Conservation (phyloP, 345 rosid species). For the Murraya paniculata region DNA sequence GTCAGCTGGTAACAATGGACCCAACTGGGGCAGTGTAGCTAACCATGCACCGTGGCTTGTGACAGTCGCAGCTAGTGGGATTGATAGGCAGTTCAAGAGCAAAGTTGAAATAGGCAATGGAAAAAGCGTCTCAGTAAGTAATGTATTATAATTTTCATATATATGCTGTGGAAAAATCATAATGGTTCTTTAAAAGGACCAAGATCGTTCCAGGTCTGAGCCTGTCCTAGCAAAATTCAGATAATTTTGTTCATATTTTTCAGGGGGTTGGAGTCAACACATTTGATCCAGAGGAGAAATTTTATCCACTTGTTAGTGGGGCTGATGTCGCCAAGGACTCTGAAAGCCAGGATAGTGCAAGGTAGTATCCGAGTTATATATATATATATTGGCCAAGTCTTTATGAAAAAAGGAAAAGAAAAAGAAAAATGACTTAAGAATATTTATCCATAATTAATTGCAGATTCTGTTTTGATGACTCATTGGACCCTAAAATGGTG, state of each 20-base stretch:
- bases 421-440: not conserved
- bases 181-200: too few species aligned
- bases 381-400: too few species aligned
- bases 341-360: constrained; percentile 35
- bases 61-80: constrained; percentile 87
- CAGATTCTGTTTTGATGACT: constrained; percentile 57
- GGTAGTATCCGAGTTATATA: constrained; percentile 23
- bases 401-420: not conserved
- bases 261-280: constrained; percentile 71
- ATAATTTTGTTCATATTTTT: too few species aligned
- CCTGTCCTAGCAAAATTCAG: too few species aligned
- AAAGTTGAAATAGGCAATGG: constrained; percentile 65
- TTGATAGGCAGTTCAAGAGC: constrained; percentile 68
- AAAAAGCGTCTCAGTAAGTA: constrained; percentile 45
- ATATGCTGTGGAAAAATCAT: too few species aligned
- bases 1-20: constrained; percentile 84
- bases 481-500: constrained; percentile 67
- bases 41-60: constrained; percentile 90
- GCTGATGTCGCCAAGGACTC: constrained; percentile 51
- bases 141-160: not conserved
- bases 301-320: constrained; percentile 72
- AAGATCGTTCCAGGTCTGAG: too few species aligned
- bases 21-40: constrained; percentile 38
- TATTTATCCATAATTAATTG: not conserved
- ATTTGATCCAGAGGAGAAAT: constrained; percentile 51